Percentiles rank a stretch among this genome's conserved stretches.
These are phyloP conservation scores for Diospyros kaki DNA, from an alignment of 148 eudicot genomes.

Conservation along the genomic window DNA sequence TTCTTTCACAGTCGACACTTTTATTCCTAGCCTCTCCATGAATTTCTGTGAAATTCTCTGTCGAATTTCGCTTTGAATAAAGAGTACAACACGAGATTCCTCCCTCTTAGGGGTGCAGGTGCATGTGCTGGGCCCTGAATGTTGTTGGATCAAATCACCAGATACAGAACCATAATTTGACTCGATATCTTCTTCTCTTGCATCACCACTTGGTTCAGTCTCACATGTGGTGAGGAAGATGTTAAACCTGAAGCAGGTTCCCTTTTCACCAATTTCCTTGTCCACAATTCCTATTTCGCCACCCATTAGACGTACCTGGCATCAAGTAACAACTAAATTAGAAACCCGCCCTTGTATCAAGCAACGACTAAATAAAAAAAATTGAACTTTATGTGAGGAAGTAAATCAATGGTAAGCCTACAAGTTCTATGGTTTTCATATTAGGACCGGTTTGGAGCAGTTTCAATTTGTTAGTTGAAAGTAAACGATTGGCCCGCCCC, in stretches of 20 bases:
- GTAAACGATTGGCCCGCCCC: background rate
- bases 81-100: constrained; percentile 47
- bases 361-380: too few relatives aligned
- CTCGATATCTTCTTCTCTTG: constrained; percentile 12
- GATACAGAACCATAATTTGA: constrained; percentile 13
- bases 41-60: constrained; percentile 34
- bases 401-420: too few relatives aligned
- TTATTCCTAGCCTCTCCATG: constrained; percentile 54
- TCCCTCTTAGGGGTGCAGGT: constrained; percentile 33
- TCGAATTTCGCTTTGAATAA: constrained; percentile 53
- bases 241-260: constrained; percentile 73
- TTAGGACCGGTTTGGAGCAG: background rate
- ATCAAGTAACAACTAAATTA: background rate
- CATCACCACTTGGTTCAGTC: constrained; percentile 1
- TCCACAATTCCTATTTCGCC: constrained; percentile 75
- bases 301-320: constrained; percentile 83
- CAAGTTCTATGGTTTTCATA: too few relatives aligned
- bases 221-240: constrained; percentile 33
- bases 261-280: constrained; percentile 48
- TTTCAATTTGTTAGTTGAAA: background rate
- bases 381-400: too few relatives aligned
- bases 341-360: background rate
- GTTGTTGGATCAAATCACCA: constrained; percentile 13
- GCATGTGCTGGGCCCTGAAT: constrained; percentile 16
- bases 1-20: constrained; percentile 33